phyloP scores from a whole-genome alignment of 345 rosid species.

The Alliaria petiolata region DNA sequence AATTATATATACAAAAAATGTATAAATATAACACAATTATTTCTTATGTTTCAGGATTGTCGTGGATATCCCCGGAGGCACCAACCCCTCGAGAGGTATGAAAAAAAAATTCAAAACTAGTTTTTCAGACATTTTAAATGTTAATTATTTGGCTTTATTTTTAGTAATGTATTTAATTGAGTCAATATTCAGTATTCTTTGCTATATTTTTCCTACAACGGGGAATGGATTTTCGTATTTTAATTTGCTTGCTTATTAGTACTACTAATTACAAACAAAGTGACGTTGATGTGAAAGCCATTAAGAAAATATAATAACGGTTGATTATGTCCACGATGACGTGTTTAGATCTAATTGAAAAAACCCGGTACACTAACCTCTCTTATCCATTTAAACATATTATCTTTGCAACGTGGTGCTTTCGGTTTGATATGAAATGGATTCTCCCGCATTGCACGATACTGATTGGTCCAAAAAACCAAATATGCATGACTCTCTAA shows the following conservation, averaged over 20 bases:
- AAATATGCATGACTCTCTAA: background rate
- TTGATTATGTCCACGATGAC: background rate
- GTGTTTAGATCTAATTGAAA: background rate
- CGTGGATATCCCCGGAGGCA: conserved; percentile 76
- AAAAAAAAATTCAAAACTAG: background rate
- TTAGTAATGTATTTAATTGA: background rate
- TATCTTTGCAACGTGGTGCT: conserved; percentile 8
- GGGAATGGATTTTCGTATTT: background rate
- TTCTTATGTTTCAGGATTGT: conserved; percentile 52
- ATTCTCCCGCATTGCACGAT: background rate
- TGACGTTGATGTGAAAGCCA: conserved; percentile 9
- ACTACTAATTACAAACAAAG: background rate
- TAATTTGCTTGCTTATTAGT: background rate
- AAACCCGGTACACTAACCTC: background rate
- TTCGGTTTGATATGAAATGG: conserved; percentile 4
- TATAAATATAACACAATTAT: background rate
- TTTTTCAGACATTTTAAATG: background rate
- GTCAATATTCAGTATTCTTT: background rate
- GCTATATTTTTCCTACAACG: background rate
- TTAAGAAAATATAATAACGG: background rate
- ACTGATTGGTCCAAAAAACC: background rate
- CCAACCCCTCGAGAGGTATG: conserved; percentile 58
- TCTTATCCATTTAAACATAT: conserved; percentile 3
- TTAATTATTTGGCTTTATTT: background rate
- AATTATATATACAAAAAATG: background rate